Evolutionary conservation across 495 filamentous ascomycete genomes (phyloP).

Genomic region (Hypoxylon trugodes): DNA sequence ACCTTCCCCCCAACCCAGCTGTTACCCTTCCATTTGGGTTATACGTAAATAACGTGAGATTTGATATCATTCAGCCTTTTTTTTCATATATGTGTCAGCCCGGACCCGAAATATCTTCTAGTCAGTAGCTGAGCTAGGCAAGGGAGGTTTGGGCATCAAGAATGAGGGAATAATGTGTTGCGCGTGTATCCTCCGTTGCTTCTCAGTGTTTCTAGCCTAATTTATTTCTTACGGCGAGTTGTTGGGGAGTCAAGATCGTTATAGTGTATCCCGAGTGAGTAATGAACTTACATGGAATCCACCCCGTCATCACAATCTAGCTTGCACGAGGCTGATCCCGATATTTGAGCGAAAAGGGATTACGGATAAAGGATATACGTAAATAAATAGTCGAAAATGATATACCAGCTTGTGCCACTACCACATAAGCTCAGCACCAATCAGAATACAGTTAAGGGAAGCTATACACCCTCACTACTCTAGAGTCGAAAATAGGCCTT

Average conservation of each 20-base stretch:
- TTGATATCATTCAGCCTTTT: conserved; percentile 14
- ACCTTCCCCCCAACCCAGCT: conserved; percentile 11
- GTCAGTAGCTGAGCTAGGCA: background rate
- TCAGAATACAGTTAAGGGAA: too few relatives aligned
- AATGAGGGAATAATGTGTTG: conserved; percentile 6
- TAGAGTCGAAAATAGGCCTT: too few relatives aligned
- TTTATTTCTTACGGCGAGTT: background rate
- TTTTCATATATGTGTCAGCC: too few relatives aligned
- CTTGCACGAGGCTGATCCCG: background rate
- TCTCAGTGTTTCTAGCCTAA: background rate
- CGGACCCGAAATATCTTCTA: conserved; percentile 6
- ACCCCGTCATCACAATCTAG: background rate
- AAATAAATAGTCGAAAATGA: too few relatives aligned
- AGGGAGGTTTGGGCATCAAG: background rate
- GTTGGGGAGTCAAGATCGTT: background rate
- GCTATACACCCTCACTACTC: too few relatives aligned
- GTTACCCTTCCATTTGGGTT: too few relatives aligned
- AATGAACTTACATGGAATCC: background rate
- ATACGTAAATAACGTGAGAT: conserved; percentile 7
- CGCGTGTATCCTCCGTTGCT: background rate
- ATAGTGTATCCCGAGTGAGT: background rate
- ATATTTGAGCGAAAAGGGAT: background rate
- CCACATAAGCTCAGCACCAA: too few relatives aligned
- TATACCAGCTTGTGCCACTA: too few relatives aligned
- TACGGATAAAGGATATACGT: too few relatives aligned